Evolutionary conservation across 1,284 basidiomycete genomes (phyloP).

Genomic region (Athelia sp.): DNA sequence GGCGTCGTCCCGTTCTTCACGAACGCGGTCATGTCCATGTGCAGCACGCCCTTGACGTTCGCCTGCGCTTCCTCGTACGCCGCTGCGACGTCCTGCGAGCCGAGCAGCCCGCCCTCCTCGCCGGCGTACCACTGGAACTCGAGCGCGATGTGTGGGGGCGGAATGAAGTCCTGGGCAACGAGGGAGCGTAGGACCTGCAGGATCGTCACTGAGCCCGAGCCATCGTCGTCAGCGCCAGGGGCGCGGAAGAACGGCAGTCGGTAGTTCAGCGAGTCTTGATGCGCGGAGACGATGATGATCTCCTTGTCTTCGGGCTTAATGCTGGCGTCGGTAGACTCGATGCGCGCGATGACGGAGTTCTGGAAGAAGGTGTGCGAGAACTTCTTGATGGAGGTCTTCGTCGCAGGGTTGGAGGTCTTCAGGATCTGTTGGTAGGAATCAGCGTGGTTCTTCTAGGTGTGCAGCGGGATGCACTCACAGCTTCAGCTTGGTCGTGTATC

Average conservation of each 20-base stretch:
- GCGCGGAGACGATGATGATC: slow-evolving; percentile 45
- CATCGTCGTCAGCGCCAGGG: slow-evolving; percentile 52
- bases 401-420: slow-evolving; percentile 6
- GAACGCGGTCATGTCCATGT: too few relatives aligned
- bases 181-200: slow-evolving; percentile 59
- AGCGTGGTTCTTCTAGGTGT: too few relatives aligned
- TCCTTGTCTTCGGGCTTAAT: slow-evolving; percentile 18
- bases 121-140: slow-evolving; percentile 69
- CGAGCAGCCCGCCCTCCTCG: slow-evolving; percentile 65
- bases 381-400: slow-evolving; percentile 14
- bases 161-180: slow-evolving; percentile 43
- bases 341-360: slow-evolving; percentile 45
- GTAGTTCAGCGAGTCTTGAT: slow-evolving; percentile 48
- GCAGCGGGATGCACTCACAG: background rate
- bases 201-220: slow-evolving; percentile 62
- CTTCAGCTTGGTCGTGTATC: slow-evolving; percentile 12
- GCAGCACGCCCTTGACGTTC: too few relatives aligned
- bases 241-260: slow-evolving; percentile 12
- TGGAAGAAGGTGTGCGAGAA: slow-evolving; percentile 56
- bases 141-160: slow-evolving; percentile 39
- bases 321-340: slow-evolving; percentile 20
- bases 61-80: background rate
- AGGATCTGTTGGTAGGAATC: slow-evolving; percentile 9
- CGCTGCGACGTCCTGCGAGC: slow-evolving; percentile 15
- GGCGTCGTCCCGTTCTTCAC: too few relatives aligned